Evolutionary conservation across 352 stramenopile species (phyloP).

Genomic region (Phytophthora tentaculata): DNA sequence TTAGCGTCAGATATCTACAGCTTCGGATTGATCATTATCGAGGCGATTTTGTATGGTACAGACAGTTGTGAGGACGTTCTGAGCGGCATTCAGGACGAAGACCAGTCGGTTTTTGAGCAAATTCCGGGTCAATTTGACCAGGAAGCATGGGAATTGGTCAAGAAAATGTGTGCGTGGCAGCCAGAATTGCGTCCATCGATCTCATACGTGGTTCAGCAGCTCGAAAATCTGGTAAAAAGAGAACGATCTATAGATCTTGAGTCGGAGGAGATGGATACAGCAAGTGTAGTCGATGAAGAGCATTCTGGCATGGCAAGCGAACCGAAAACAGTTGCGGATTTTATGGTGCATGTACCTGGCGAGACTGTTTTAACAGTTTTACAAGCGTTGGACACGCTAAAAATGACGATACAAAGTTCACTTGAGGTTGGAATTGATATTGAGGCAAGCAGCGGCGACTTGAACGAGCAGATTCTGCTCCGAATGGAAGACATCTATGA

Average conservation of each 20-base stretch:
- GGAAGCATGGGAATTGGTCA: constrained; percentile 25
- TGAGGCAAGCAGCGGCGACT: constrained; percentile 14
- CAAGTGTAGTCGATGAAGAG: background rate
- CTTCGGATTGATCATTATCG: constrained; percentile 34
- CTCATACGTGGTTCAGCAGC: constrained; percentile 36
- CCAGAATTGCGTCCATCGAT: constrained; percentile 26
- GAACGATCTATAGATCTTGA: background rate
- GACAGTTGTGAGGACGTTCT: background rate
- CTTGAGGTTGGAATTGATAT: constrained; percentile 1
- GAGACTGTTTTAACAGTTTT: constrained; percentile 7
- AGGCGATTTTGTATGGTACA: constrained; percentile 5
- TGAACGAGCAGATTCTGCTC: constrained; percentile 30
- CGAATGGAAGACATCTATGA: constrained; percentile 34
- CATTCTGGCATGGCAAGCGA: constrained; percentile 1
- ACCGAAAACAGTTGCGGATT: background rate
- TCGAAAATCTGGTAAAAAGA: constrained; percentile 20
- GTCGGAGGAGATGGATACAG: background rate
- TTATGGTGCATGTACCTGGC: constrained; percentile 4
- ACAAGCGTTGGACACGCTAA: constrained; percentile 13
- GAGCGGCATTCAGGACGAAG: background rate
- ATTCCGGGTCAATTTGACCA: background rate
- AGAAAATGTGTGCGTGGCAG: constrained; percentile 32
- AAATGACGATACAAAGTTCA: constrained; percentile 1
- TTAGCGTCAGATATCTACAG: constrained; percentile 37
- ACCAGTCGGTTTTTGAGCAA: background rate